Percentiles rank a stretch among this genome's conserved stretches.
phyloP scores from a whole-genome alignment of 306 rosid genomes.

The Arachis hypogaea region DNA sequence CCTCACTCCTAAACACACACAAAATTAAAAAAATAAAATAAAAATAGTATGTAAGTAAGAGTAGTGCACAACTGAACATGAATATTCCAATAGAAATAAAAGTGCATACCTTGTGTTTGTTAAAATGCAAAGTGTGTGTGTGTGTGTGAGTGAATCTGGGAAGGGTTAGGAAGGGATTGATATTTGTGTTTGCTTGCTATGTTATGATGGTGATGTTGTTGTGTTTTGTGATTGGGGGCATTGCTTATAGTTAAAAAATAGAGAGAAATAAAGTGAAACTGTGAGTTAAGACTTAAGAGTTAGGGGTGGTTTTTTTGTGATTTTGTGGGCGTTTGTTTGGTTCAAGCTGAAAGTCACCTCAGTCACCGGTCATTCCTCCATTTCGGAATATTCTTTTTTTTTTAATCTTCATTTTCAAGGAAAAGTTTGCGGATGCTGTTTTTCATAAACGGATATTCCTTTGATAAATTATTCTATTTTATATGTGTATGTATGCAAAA shows the following conservation, averaged over 20 bases:
- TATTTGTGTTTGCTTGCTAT: too few relatives aligned
- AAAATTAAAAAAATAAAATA: too few relatives aligned
- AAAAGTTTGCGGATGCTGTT: neutral
- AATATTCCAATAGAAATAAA: too few relatives aligned
- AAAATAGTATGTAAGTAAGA: too few relatives aligned
- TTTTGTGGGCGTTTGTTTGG: neutral
- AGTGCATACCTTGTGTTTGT: neutral
- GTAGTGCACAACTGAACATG: too few relatives aligned
- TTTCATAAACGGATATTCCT: neutral
- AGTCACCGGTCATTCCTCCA: neutral
- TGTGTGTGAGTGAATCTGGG: neutral
- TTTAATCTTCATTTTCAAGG: neutral
- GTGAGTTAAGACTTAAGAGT: neutral
- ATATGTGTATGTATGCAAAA: too few relatives aligned
- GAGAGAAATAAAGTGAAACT: too few relatives aligned
- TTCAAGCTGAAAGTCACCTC: constrained; percentile 1
- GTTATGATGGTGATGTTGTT: too few relatives aligned
- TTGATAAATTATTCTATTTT: too few relatives aligned
- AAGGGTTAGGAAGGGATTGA: neutral
- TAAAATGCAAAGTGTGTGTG: too few relatives aligned
- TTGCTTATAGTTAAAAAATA: too few relatives aligned
- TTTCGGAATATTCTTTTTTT: neutral
- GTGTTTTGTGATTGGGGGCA: too few relatives aligned
- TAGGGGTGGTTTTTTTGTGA: neutral
- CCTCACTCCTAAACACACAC: neutral